Base-by-base conservation (phyloP, 768 basidiomycete genomes). In the Trametes cinnabarina region DNA sequence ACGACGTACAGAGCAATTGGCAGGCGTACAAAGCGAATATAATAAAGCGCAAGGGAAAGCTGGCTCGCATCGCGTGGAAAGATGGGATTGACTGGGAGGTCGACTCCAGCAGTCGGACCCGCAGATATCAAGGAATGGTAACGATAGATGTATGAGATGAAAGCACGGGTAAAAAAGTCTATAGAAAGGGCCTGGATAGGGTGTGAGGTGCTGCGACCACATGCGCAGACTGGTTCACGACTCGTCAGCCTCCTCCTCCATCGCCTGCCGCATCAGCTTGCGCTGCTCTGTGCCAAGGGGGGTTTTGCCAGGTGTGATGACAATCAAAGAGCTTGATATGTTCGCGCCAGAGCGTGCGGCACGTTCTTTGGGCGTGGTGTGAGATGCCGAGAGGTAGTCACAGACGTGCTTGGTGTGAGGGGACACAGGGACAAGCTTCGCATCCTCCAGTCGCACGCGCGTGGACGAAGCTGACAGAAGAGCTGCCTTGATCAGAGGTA, bases 401-500 rank as follows among this genome's bases (percentile, higher is more conserved):
- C 22, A 43, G 15, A 63, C 56, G 40, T 57, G 63, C 52, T 51
- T 53, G 23, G 57, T 51, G 28, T 63, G 63, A 5, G 63, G 51
- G 5, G 55, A 58, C 17, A 50, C n/a, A 30, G 60, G 60, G 3
- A 47, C 41, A 17, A 25, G 46, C 37, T 41, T 55, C 3, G 28
- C 7, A 7, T 34, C 26, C 44, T 43, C 52, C 22, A 15, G 19
- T 9, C 8, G 12, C 15, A 3, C 22, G 2, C 35, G 44, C 40
- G 17, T 53, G 2, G 49, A 51, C 9, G 44, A 14, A 22, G 63
- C 63, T 4, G 61, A 60, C 7, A 57, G 47, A 7, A 61, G 42
- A 10, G 55, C 60, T 0, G 51, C 57, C 37, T 65, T 67, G n/a
- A 37, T 55, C 58, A 60, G 50, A 8, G 58, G 60, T n/a, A 49